Conservation (phyloP, 2,329 filamentous ascomycete genomes). For the Tolypocladium cylindrosporum region DNA sequence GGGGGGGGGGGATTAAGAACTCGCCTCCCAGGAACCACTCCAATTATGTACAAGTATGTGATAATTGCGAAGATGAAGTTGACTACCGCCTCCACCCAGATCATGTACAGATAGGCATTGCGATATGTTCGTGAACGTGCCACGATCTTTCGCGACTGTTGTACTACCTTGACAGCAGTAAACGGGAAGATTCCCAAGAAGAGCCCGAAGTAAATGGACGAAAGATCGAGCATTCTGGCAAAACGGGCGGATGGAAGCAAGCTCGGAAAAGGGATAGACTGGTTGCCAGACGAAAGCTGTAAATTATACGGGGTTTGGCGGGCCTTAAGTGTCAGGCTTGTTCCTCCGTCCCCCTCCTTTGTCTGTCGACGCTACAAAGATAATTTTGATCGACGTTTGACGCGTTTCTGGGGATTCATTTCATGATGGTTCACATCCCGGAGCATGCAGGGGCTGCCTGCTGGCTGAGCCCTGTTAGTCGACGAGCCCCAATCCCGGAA, state of each 20-base stretch:
- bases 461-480: neutral
- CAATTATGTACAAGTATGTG: slow-evolving; percentile 14
- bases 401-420: neutral
- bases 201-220: slow-evolving; percentile 14
- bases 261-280: no score
- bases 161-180: slow-evolving; percentile 11
- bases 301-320: neutral
- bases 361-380: neutral
- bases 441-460: neutral
- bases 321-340: neutral
- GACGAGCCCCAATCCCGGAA: neutral
- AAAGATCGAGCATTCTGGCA: slow-evolving; percentile 6
- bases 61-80: slow-evolving; percentile 15
- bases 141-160: slow-evolving; percentile 12
- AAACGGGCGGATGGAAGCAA: neutral
- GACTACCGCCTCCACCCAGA: slow-evolving; percentile 14
- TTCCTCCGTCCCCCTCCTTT: neutral
- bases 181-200: slow-evolving; percentile 17
- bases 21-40: slow-evolving; percentile 7
- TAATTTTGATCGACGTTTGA: neutral
- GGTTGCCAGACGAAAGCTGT: neutral
- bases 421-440: neutral
- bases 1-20: neutral
- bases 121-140: slow-evolving; percentile 6
- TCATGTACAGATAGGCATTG: slow-evolving; percentile 16